Percentiles rank a stretch among this genome's conserved stretches.
phyloP scores from a whole-genome alignment of 139 green algal species.

The Chlamydomonas asymmetrica region DNA sequence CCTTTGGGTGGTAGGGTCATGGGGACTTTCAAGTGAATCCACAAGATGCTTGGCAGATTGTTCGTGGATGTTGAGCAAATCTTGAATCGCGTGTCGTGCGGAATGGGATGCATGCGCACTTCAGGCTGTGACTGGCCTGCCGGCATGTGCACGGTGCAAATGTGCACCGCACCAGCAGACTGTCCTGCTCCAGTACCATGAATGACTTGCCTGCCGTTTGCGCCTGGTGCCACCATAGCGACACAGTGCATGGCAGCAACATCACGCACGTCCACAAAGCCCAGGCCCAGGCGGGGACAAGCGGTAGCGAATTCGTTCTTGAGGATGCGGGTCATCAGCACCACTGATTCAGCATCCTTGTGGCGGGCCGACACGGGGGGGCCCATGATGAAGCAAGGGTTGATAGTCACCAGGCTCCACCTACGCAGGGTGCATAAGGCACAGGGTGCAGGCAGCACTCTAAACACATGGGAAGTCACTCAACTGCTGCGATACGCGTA shows the following conservation, averaged over 20 bases:
- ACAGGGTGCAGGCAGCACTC: too few species aligned
- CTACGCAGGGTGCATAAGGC: too few species aligned
- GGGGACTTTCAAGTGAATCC: too few species aligned
- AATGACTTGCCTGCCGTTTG: conserved; percentile 22
- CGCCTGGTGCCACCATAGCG: conserved; percentile 43
- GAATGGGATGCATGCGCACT: too few species aligned
- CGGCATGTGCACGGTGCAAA: too few species aligned
- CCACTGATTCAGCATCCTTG: neutral
- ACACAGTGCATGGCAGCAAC: conserved; percentile 51
- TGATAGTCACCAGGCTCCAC: too few species aligned
- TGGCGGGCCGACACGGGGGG: neutral
- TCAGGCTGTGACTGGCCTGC: too few species aligned
- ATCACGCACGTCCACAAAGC: conserved; percentile 52
- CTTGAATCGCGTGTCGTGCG: neutral
- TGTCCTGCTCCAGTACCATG: neutral
- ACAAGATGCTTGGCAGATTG: too few species aligned
- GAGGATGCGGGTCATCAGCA: neutral
- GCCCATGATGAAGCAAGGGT: neutral
- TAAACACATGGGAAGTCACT: too few species aligned
- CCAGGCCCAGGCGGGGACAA: conserved; percentile 7
- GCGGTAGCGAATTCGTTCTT: neutral
- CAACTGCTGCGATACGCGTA: too few species aligned
- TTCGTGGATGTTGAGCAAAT: too few species aligned
- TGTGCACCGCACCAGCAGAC: neutral
- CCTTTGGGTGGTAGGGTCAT: too few species aligned